A percentile compares a stretch with the other conserved stretches of the same genome.
Evolutionary conservation across 164 flowering plant species (phyloP).

Genomic region (Macadamia tetraphylla): DNA sequence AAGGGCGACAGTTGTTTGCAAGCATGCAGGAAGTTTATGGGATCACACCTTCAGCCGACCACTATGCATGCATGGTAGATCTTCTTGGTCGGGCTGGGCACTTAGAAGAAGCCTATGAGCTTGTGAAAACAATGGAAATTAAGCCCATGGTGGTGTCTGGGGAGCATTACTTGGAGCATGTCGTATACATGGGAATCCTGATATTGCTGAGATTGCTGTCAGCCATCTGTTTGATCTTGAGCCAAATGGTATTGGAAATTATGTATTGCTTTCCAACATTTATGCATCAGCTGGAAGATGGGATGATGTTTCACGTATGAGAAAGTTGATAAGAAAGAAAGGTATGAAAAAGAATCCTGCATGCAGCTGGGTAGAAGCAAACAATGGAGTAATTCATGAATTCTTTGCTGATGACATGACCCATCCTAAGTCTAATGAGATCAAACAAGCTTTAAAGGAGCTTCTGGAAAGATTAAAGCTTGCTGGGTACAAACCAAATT

Average conservation of each 20-base stretch:
- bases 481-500: constrained; percentile 24
- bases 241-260: background rate
- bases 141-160: background rate
- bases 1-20: constrained; percentile 19
- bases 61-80: constrained; percentile 7
- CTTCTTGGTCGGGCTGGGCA: constrained; percentile 27
- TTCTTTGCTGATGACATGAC: constrained; percentile 29
- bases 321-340: background rate
- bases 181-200: background rate
- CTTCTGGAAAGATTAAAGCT: constrained; percentile 12
- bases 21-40: constrained; percentile 25
- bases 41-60: constrained; percentile 22
- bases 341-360: constrained; percentile 24
- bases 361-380: constrained; percentile 28
- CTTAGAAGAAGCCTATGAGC: constrained; percentile 1
- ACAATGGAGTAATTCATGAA: constrained; percentile 24
- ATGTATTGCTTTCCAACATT: background rate
- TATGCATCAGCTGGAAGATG: background rate
- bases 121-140: background rate
- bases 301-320: background rate
- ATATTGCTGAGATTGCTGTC: background rate
- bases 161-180: background rate
- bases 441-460: constrained; percentile 18
- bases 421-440: constrained; percentile 24
- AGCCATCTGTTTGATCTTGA: constrained; percentile 1